These are phyloP conservation scores for Umbelopsis sp. DNA, from an alignment of 192 early-diverging fungal genomes.

Conservation along the genomic window DNA sequence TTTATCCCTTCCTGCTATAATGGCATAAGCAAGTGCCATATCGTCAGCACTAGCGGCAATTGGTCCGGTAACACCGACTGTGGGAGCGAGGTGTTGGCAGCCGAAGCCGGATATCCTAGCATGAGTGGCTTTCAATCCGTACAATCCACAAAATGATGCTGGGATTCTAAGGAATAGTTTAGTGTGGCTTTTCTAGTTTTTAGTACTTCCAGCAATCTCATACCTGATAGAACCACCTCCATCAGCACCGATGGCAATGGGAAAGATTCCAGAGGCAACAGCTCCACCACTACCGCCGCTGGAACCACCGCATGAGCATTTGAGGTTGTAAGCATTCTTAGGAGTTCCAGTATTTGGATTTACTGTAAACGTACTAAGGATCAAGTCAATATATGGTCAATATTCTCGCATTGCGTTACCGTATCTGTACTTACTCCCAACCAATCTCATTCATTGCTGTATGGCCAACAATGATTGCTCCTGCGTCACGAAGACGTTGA, in stretches of 20 bases:
- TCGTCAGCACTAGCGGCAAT: conserved; percentile 71
- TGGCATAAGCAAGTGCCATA: conserved; percentile 65
- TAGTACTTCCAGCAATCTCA: neutral
- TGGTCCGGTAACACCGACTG: conserved; percentile 66
- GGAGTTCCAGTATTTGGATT: conserved; percentile 64
- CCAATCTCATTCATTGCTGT: conserved; percentile 79
- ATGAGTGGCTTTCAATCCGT: conserved; percentile 75
- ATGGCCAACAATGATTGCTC: conserved; percentile 70
- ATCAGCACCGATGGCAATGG: conserved; percentile 74
- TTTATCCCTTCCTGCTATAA: conserved; percentile 60
- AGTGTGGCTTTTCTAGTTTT: neutral
- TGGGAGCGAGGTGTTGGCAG: conserved; percentile 53
- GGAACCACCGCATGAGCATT: conserved; percentile 70
- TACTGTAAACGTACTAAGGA: conserved; percentile 56
- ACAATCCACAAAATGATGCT: conserved; percentile 71
- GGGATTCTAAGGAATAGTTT: conserved; percentile 54
- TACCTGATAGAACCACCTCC: conserved; percentile 68
- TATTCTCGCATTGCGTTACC: neutral
- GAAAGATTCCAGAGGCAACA: conserved; percentile 66
- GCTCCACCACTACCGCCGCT: conserved; percentile 66
- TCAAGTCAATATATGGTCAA: neutral
- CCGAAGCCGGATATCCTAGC: conserved; percentile 63
- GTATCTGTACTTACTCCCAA: conserved; percentile 39
- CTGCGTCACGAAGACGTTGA: conserved; percentile 51
- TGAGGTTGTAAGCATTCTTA: conserved; percentile 62